phyloP scores from a whole-genome alignment of 768 basidiomycete genomes.

The Cubamyces lactineus region DNA sequence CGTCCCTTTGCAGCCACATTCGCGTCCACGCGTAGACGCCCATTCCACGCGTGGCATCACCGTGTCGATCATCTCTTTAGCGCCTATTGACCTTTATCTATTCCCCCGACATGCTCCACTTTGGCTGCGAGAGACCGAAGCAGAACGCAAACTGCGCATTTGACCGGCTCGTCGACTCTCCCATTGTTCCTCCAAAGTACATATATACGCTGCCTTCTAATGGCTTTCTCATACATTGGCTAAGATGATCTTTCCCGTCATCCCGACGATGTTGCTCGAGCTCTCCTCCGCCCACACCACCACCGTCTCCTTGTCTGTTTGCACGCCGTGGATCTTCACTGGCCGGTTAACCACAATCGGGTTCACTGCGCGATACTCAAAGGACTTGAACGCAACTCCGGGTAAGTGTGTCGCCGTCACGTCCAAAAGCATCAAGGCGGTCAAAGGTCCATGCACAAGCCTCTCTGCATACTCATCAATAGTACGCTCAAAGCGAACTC shows the following conservation, averaged over 20 bases:
- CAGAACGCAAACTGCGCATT: too few species aligned
- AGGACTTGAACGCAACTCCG: constrained; percentile 47
- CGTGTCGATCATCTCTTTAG: not conserved
- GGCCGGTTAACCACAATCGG: constrained; percentile 58
- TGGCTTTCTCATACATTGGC: constrained; percentile 5
- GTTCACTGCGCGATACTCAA: constrained; percentile 73
- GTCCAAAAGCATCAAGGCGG: constrained; percentile 79
- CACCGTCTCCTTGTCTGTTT: constrained; percentile 43
- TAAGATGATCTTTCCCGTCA: constrained; percentile 57
- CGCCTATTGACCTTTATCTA: constrained; percentile 13
- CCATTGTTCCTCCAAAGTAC: constrained; percentile 12
- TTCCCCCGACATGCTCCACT: not conserved
- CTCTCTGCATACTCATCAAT: constrained; percentile 52
- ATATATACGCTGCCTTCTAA: not conserved
- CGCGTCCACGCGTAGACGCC: constrained; percentile 29
- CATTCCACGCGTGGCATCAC: not conserved
- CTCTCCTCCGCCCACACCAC: constrained; percentile 63
- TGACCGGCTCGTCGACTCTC: not conserved
- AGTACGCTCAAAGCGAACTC: not conserved
- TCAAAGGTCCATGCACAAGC: constrained; percentile 85
- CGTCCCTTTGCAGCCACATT: constrained; percentile 26
- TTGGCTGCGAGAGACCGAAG: too few species aligned
- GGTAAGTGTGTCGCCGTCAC: constrained; percentile 54
- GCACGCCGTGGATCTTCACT: constrained; percentile 51
- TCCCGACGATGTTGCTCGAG: constrained; percentile 60